Percentiles rank a stretch among this genome's conserved stretches.
phyloP scores from a whole-genome alignment of 129 eudicot genomes.

The Scalesia atractyloides region DNA sequence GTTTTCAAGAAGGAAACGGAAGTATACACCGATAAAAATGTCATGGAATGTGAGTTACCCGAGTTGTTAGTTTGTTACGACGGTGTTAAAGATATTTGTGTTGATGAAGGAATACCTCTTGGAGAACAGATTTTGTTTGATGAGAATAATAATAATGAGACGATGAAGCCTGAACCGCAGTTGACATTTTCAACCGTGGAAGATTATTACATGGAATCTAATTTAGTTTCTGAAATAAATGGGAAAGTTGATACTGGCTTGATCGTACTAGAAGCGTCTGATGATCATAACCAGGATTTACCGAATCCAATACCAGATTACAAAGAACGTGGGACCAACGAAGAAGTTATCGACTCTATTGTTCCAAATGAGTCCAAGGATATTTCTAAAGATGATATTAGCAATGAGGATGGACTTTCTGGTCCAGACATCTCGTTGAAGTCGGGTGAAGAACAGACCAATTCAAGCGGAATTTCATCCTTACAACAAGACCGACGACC shows the following conservation, averaged over 20 bases:
- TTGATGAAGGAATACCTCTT: constrained; percentile 67
- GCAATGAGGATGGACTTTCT: too few species aligned
- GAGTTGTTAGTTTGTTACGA: constrained; percentile 69
- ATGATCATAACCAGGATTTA: constrained; percentile 6
- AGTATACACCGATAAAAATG: constrained; percentile 51
- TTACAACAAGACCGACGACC: constrained; percentile 34
- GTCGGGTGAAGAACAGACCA: constrained; percentile 26
- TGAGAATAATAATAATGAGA: constrained; percentile 32
- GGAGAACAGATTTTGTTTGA: constrained; percentile 44
- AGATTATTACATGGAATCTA: constrained; percentile 22
- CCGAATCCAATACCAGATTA: constrained; percentile 11
- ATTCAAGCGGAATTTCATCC: constrained; percentile 21
- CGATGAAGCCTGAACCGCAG: constrained; percentile 31
- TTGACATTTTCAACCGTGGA: constrained; percentile 34
- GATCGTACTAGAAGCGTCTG: constrained; percentile 4
- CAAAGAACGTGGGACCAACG: constrained; percentile 29
- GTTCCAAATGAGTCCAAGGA: too few species aligned
- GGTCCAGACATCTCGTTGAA: constrained; percentile 25
- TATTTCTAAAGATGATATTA: too few species aligned
- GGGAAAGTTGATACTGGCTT: constrained; percentile 28
- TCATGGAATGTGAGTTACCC: constrained; percentile 62
- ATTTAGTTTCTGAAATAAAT: constrained; percentile 28
- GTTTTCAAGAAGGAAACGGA: constrained; percentile 33
- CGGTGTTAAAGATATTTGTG: constrained; percentile 69
- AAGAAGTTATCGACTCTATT: constrained; percentile 19